A percentile compares a stretch with the other conserved stretches of the same genome.
Evolutionary conservation across 1,284 basidiomycete genomes (phyloP).

Genomic region (Microstroma glucosiphilum): DNA sequence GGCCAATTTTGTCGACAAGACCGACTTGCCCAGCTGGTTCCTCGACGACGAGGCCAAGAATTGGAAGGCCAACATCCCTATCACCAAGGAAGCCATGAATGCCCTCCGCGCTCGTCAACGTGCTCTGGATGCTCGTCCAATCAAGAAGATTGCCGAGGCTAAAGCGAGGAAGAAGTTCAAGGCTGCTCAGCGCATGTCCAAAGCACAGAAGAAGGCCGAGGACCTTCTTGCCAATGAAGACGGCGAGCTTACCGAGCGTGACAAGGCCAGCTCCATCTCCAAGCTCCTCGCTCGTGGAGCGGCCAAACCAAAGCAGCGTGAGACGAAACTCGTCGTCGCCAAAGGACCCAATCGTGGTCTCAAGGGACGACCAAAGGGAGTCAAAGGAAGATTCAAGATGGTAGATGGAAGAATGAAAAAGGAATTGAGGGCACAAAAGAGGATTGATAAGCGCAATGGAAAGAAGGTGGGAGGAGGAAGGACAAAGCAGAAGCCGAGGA

Average conservation of each 20-base stretch:
- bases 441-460: slow-evolving; percentile 41
- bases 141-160: slow-evolving; percentile 98
- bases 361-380: slow-evolving; percentile 89
- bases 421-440: slow-evolving; percentile 45
- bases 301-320: slow-evolving; percentile 62
- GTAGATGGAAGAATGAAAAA: slow-evolving; percentile 49
- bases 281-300: slow-evolving; percentile 71
- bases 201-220: slow-evolving; percentile 93
- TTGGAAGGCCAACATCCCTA: slow-evolving; percentile 89
- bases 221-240: slow-evolving; percentile 84
- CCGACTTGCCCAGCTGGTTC: slow-evolving; percentile 91
- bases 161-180: slow-evolving; percentile 95
- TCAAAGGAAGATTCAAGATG: slow-evolving; percentile 64
- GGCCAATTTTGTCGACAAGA: slow-evolving; percentile 76
- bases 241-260: slow-evolving; percentile 70
- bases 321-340: slow-evolving; percentile 84
- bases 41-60: slow-evolving; percentile 89
- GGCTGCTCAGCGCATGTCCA: slow-evolving; percentile 76
- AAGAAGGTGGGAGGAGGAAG: slow-evolving; percentile 39
- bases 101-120: slow-evolving; percentile 83
- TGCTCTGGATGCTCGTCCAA: slow-evolving; percentile 89
- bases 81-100: slow-evolving; percentile 90
- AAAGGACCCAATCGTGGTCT: slow-evolving; percentile 81
- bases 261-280: slow-evolving; percentile 88
- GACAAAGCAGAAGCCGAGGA: slow-evolving; percentile 25